Evolutionary conservation across 176 grass and related monocot species (phyloP).

Genomic region (Oryza officinalis): DNA sequence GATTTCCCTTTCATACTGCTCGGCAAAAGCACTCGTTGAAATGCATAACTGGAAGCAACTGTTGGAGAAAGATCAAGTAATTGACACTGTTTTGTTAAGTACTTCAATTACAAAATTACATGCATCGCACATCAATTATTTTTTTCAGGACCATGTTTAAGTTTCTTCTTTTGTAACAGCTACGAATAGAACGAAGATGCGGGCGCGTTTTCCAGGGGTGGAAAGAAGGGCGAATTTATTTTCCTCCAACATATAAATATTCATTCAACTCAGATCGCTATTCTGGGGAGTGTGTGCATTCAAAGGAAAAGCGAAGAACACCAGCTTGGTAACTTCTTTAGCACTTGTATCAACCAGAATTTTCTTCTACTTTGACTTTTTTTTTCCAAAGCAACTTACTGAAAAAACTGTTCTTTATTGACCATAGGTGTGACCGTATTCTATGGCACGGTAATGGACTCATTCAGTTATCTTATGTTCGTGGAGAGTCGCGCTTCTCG

Average conservation of each 20-base stretch:
- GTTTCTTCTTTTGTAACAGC: conserved; percentile 54
- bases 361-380: not conserved
- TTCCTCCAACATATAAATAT: conserved; percentile 98
- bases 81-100: not conserved
- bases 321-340: conserved; percentile 78
- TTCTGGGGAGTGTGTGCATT: conserved; percentile 64
- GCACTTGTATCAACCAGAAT: not conserved
- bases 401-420: not conserved
- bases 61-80: conserved; percentile 95
- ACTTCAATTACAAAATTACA: not conserved
- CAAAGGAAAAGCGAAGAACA: conserved; percentile 92
- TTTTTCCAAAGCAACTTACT: not conserved
- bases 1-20: conserved; percentile 85
- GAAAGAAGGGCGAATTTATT: conserved; percentile 98
- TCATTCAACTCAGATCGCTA: conserved; percentile 96
- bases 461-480: conserved; percentile 71
- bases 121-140: not conserved
- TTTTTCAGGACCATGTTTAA: conserved; percentile 11
- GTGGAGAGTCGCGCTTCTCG: conserved; percentile 89
- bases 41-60: conserved; percentile 97
- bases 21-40: conserved; percentile 83
- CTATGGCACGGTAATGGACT: conserved; percentile 85
- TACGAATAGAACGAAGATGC: conserved; percentile 74
- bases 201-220: conserved; percentile 90
- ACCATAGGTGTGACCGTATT: conserved; percentile 88